Percentiles rank a stretch among this genome's conserved stretches.
Conservation (phyloP, 768 basidiomycete species). For the Lentinula aciculospora region DNA sequence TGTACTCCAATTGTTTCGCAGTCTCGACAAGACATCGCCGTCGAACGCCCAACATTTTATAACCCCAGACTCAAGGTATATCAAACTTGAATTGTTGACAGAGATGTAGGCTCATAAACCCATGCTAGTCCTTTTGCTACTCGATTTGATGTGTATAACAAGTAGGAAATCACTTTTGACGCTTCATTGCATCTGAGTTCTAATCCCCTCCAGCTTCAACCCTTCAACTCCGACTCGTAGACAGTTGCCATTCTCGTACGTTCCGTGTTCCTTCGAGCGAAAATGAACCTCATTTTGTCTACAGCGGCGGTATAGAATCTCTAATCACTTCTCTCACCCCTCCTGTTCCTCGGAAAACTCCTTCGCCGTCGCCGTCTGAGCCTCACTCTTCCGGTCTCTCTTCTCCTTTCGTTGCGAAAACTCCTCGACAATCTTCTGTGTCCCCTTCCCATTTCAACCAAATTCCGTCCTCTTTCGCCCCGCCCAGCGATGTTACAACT, state of each 20-base stretch:
- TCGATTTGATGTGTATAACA: background rate
- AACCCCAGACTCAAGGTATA: slow-evolving; percentile 13
- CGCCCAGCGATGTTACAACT: slow-evolving; percentile 9
- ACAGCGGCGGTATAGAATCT: slow-evolving; percentile 2
- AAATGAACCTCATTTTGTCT: background rate
- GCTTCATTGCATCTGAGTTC: background rate
- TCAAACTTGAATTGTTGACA: background rate
- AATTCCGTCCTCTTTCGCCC: slow-evolving; percentile 8
- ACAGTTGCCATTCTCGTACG: background rate
- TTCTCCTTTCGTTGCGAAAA: slow-evolving; percentile 23
- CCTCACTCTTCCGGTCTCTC: slow-evolving; percentile 9
- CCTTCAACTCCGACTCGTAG: background rate
- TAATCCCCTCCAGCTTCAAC: background rate
- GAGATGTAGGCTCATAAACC: background rate
- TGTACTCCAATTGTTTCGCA: background rate
- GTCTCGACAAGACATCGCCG: background rate
- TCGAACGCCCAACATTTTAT: slow-evolving; percentile 8
- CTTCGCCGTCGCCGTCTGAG: slow-evolving; percentile 9
- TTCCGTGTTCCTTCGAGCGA: background rate
- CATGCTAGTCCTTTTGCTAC: background rate
- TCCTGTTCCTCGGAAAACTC: background rate
- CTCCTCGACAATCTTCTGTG: slow-evolving; percentile 9
- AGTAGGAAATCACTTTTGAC: background rate
- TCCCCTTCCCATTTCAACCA: slow-evolving; percentile 13
- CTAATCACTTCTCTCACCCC: background rate